These are phyloP conservation scores for Adansonia grandidieri DNA, from an alignment of 441 rosid genomes.

Conservation along the genomic window DNA sequence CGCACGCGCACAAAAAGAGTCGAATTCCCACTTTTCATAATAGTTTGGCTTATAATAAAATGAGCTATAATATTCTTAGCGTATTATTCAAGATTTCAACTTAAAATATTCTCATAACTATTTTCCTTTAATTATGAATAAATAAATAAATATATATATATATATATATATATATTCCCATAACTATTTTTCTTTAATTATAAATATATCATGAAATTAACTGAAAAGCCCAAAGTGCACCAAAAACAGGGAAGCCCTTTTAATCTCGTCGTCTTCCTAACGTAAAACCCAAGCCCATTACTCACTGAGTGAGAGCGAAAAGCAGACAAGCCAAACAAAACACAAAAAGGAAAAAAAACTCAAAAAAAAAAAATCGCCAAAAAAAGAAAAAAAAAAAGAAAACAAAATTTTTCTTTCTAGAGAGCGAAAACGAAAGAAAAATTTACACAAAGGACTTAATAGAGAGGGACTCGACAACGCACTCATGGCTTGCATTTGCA, in stretches of 20 bases:
- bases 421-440: slow-evolving; percentile 17
- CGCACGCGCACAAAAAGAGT: too few relatives aligned
- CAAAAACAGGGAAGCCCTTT: neutral
- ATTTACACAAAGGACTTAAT: slow-evolving; percentile 11
- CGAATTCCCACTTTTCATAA: too few relatives aligned
- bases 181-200: too few relatives aligned
- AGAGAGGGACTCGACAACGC: slow-evolving; percentile 37
- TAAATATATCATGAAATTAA: too few relatives aligned
- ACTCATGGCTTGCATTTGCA: slow-evolving; percentile 42
- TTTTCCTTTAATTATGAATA: too few relatives aligned
- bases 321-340: slow-evolving; percentile 19
- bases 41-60: too few relatives aligned
- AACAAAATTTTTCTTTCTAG: neutral
- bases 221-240: neutral
- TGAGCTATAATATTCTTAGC: too few relatives aligned
- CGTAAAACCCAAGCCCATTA: slow-evolving; percentile 42
- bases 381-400: slow-evolving; percentile 18
- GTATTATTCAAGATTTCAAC: too few relatives aligned
- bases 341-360: slow-evolving; percentile 3
- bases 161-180: too few relatives aligned
- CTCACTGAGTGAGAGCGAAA: slow-evolving; percentile 15
- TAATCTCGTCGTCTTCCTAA: slow-evolving; percentile 25
- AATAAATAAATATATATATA: too few relatives aligned
- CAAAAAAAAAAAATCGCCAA: slow-evolving; percentile 25
- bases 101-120: too few relatives aligned